Base-by-base conservation (phyloP, 352 stramenopile genomes). In the Globisporangium spiculum region DNA sequence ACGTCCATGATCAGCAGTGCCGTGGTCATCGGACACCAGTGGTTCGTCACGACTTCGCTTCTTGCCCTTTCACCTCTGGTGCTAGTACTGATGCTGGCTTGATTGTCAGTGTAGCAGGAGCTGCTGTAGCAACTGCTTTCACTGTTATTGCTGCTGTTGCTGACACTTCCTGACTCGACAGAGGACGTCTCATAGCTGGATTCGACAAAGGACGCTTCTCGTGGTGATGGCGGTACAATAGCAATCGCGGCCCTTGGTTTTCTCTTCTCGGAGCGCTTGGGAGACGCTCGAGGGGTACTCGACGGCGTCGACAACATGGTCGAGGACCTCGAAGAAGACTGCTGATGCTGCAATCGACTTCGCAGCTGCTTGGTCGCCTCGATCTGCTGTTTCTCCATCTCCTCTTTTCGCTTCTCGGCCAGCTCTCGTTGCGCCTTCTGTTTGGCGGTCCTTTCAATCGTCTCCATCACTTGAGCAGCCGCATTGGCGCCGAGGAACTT, bases 21-120 rank as follows among this genome's bases (percentile, higher is more conserved):
- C 0, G 84, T 90, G 26, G 82, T 90, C 80, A 89, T 86, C 1
- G 78, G 80, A 24, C 82, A 89, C 80, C 80, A 86, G 54, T 82
- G 79, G 55, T 78, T 70, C 50, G 66, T 65, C 74, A 73, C 36
- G 66, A 41, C 12, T 48, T 30, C 32, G 20, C n/a, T 27, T 55
- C 48, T 52, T 16, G 22, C 27, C n/a, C 22, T 27, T 18, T 27
- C 30, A 9, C 8, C 55, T 46, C 9, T 26, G 6, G 6, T 18
- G 14, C 12, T 57, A 10, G 34, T 22, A 38, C 48, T 72, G 62
- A n/a, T 4, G 36, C 16, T 55, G 22, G 26, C 10, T 32, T 73
- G 72, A 32, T 76, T 72, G 46, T 41, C 48, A 32, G 38, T 3
- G 50, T 27, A 70, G 30, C 36, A 54, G 9, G 46, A 60, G 20